Conservation (phyloP, 805 yeast species). For the Saturnispora saitoi region DNA sequence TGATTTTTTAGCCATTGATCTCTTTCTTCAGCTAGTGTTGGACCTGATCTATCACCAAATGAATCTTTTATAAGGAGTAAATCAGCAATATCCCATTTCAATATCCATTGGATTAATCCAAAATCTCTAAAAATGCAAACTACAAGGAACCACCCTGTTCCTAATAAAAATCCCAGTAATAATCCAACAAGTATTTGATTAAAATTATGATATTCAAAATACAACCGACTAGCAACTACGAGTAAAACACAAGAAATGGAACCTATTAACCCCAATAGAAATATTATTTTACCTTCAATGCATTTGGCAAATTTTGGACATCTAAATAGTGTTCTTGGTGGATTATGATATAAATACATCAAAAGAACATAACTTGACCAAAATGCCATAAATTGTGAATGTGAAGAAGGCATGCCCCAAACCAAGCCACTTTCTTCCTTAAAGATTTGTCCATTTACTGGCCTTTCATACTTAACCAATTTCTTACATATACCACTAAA, state of each 20-base stretch:
- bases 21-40: conserved; percentile 20
- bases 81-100: conserved; percentile 48
- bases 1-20: conserved; percentile 17
- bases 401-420: conserved; percentile 97
- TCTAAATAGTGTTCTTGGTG: conserved; percentile 17
- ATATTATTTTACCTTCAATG: conserved; percentile 19
- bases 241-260: not conserved
- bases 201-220: conserved; percentile 66
- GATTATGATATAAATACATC: conserved; percentile 35
- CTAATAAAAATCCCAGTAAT: conserved; percentile 51
- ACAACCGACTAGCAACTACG: conserved; percentile 64
- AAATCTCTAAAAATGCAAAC: conserved; percentile 50
- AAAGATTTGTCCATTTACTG: conserved; percentile 36
- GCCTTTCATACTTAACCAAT: conserved; percentile 64
- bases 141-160: conserved; percentile 46
- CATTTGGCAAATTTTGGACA: not conserved
- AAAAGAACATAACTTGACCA: conserved; percentile 51
- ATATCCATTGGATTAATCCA: conserved; percentile 60
- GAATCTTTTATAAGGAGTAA: conserved; percentile 53
- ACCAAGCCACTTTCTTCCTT: conserved; percentile 31
- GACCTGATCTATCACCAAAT: conserved; percentile 21
- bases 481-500: conserved; percentile 61
- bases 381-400: conserved; percentile 91
- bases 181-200: conserved; percentile 72
- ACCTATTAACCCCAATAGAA: conserved; percentile 12